Percentiles rank a stretch among this genome's conserved stretches.
These are phyloP conservation scores for Cercis canadensis DNA, from an alignment of 306 rosid species.

Conservation along the genomic window DNA sequence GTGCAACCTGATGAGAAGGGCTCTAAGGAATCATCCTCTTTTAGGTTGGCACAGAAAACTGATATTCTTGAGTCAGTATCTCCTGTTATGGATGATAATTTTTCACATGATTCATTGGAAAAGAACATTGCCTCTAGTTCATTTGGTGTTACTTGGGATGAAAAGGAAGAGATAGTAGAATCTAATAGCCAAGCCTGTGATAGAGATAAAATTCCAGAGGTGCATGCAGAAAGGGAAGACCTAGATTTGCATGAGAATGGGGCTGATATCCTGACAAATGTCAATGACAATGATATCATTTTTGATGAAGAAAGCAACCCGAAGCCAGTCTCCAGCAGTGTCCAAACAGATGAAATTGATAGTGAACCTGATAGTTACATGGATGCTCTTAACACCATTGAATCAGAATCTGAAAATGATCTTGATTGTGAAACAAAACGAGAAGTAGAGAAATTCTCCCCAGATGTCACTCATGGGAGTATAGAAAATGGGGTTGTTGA, in stretches of 20 bases:
- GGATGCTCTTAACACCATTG: constrained; percentile 96
- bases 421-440: constrained; percentile 73
- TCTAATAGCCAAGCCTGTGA: constrained; percentile 48
- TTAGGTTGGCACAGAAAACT: constrained; percentile 50
- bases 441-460: constrained; percentile 52
- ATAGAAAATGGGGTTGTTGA: constrained; percentile 49
- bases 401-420: constrained; percentile 86
- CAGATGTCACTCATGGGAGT: constrained; percentile 41
- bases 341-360: constrained; percentile 66
- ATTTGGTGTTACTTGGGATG: constrained; percentile 89
- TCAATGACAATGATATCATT: constrained; percentile 45
- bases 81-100: constrained; percentile 54
- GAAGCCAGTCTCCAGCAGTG: constrained; percentile 44
- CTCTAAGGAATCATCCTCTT: constrained; percentile 57
- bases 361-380: constrained; percentile 80
- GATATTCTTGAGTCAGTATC: constrained; percentile 51
- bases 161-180: constrained; percentile 85
- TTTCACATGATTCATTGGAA: constrained; percentile 54
- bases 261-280: constrained; percentile 43
- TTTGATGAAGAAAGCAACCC: constrained; percentile 48
- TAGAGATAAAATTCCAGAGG: constrained; percentile 50
- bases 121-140: constrained; percentile 65
- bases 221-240: constrained; percentile 41
- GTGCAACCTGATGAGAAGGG: constrained; percentile 57
- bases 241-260: constrained; percentile 44